Evolutionary conservation across 805 yeast species (phyloP).

Genomic region (Teunomyces stri): DNA sequence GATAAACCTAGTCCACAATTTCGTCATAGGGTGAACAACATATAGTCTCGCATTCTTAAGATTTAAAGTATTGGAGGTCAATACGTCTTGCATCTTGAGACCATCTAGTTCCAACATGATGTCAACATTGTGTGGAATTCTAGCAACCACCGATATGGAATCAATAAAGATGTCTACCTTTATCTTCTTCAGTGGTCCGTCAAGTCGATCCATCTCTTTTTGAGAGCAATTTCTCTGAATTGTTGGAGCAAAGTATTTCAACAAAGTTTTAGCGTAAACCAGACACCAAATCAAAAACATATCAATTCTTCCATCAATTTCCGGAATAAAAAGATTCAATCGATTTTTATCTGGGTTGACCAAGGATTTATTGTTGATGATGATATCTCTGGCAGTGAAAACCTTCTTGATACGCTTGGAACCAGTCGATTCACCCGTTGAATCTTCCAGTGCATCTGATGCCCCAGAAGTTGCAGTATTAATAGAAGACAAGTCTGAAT

Average conservation of each 20-base stretch:
- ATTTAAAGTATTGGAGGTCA: constrained; percentile 25
- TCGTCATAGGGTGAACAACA: constrained; percentile 49
- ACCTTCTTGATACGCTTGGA: constrained; percentile 33
- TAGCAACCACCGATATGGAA: constrained; percentile 38
- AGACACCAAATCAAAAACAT: constrained; percentile 42
- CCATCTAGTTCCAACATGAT: constrained; percentile 45
- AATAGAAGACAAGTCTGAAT: constrained; percentile 35
- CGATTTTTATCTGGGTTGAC: constrained; percentile 23
- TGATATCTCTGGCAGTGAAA: constrained; percentile 24
- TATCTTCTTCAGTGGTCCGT: constrained; percentile 13
- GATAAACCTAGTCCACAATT: constrained; percentile 38
- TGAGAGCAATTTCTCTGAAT: constrained; percentile 25
- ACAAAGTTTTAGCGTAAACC: constrained; percentile 35
- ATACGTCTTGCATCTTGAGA: constrained; percentile 22
- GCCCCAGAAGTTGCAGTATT: constrained; percentile 17
- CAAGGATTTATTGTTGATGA: constrained; percentile 19
- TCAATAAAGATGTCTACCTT: constrained; percentile 29
- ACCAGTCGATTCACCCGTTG: constrained; percentile 9
- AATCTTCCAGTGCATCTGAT: constrained; percentile 7
- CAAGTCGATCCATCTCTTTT: constrained; percentile 23
- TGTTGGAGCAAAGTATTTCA: constrained; percentile 33
- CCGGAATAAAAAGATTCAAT: constrained; percentile 30
- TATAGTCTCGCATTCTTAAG: constrained; percentile 44
- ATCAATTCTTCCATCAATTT: constrained; percentile 37
- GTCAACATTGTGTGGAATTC: constrained; percentile 48